A percentile compares a stretch with the other conserved stretches of the same genome.
Evolutionary conservation across 495 filamentous ascomycete genomes (phyloP).

Genomic region (Penicillium nucicola): DNA sequence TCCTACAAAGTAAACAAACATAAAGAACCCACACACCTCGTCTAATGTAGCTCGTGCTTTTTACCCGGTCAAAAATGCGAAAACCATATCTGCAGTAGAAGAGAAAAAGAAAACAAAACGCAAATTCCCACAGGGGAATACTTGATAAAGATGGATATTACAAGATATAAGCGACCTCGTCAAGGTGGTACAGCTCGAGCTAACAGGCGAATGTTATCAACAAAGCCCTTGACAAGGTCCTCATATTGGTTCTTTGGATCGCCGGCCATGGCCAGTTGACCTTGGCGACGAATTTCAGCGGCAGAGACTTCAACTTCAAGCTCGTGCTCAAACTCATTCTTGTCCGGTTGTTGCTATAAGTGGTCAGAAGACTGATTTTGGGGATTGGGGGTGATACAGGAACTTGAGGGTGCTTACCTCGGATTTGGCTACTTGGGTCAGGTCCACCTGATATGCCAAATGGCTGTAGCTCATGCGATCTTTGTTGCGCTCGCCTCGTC

Average conservation of each 20-base stretch:
- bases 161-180: conserved; percentile 16
- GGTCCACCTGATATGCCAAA: conserved; percentile 77
- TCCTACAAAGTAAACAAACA: too few relatives aligned
- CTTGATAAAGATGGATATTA: conserved; percentile 18
- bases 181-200: conserved; percentile 48
- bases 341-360: conserved; percentile 32
- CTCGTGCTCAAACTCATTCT: conserved; percentile 74
- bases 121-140: background rate
- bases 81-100: conserved; percentile 14
- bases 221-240: conserved; percentile 72
- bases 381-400: conserved; percentile 2
- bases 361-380: conserved; percentile 15
- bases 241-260: conserved; percentile 64
- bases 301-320: conserved; percentile 81
- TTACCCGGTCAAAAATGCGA: conserved; percentile 11
- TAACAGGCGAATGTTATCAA: conserved; percentile 77
- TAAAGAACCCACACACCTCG: background rate
- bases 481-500: conserved; percentile 66
- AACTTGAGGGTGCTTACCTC: conserved; percentile 47
- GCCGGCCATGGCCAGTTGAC: conserved; percentile 51
- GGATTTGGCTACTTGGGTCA: conserved; percentile 75
- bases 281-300: conserved; percentile 64
- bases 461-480: conserved; percentile 88
- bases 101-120: background rate
- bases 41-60: conserved; percentile 6